Evolutionary conservation across 2,329 filamentous ascomycete genomes (phyloP).

Genomic region (Diaporthe amygdali): DNA sequence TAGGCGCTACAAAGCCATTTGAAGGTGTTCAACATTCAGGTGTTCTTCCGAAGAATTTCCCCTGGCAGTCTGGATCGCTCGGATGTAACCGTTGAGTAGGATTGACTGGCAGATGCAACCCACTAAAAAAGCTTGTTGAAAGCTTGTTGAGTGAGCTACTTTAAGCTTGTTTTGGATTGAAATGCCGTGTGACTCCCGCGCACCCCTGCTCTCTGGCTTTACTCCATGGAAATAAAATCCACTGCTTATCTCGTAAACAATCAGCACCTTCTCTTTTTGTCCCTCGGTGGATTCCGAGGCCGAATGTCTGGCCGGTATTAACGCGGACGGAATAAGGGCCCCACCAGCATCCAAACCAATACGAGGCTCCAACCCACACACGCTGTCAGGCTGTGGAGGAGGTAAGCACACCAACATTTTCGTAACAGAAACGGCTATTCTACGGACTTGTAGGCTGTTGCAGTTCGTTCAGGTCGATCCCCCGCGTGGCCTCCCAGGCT

Average conservation of each 20-base stretch:
- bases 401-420: background rate
- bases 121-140: constrained; percentile 4
- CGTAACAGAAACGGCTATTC: background rate
- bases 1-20: background rate
- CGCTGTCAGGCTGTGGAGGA: background rate
- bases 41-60: background rate
- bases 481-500: too few species aligned
- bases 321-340: background rate
- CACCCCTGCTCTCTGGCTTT: background rate
- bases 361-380: background rate
- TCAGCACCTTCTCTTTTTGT: background rate
- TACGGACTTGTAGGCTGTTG: background rate
- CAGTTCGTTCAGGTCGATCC: too few species aligned
- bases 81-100: background rate
- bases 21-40: background rate
- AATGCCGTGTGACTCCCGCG: background rate
- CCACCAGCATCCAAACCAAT: background rate
- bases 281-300: background rate
- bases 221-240: background rate
- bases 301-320: background rate
- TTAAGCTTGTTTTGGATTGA: constrained; percentile 8
- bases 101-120: background rate
- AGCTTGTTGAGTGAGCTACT: background rate
- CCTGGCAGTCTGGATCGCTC: background rate
- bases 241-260: background rate